phyloP scores from a whole-genome alignment of 1,139 yeast genomes.

The Debaryomyces sp. region DNA sequence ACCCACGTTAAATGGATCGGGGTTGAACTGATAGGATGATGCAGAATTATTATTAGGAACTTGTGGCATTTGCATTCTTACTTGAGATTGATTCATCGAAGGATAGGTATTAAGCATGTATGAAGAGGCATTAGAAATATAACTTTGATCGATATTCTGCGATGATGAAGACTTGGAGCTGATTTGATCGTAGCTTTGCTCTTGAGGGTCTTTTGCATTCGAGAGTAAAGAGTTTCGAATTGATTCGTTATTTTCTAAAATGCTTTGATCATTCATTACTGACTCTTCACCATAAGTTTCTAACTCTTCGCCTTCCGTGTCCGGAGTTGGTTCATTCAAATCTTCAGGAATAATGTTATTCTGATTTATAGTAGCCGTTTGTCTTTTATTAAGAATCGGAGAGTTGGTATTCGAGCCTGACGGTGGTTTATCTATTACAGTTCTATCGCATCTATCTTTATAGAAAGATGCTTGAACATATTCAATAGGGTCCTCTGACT shows the following conservation, averaged over 20 bases:
- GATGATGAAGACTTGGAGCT: conserved; percentile 9
- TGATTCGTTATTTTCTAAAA: conserved; percentile 13
- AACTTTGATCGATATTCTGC: conserved; percentile 9
- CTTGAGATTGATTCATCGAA: conserved; percentile 2
- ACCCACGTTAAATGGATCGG: conserved; percentile 33
- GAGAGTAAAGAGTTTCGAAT: conserved; percentile 8
- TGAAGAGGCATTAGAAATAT: conserved; percentile 11
- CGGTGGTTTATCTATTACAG: conserved; percentile 16
- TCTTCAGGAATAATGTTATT: conserved; percentile 11
- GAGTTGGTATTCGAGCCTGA: conserved; percentile 4
- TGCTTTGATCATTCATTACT: conserved; percentile 2
- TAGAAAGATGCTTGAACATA: conserved; percentile 26
- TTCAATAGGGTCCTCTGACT: conserved; percentile 16
- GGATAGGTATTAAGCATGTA: conserved; percentile 5
- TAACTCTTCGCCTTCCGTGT: conserved; percentile 6
- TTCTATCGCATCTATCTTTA: conserved; percentile 42
- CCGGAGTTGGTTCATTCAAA: conserved; percentile 1
- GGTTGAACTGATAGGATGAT: conserved; percentile 11
- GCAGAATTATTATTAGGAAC: conserved; percentile 3
- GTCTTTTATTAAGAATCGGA: background rate
- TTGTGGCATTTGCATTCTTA: conserved; percentile 5
- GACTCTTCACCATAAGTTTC: conserved; percentile 10
- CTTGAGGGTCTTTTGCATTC: background rate
- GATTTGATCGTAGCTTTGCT: conserved; percentile 2
- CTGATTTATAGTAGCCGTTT: background rate